These are phyloP conservation scores for Jaenimonas drosophilae DNA, from an alignment of 208 protist genomes.

Conservation along the genomic window DNA sequence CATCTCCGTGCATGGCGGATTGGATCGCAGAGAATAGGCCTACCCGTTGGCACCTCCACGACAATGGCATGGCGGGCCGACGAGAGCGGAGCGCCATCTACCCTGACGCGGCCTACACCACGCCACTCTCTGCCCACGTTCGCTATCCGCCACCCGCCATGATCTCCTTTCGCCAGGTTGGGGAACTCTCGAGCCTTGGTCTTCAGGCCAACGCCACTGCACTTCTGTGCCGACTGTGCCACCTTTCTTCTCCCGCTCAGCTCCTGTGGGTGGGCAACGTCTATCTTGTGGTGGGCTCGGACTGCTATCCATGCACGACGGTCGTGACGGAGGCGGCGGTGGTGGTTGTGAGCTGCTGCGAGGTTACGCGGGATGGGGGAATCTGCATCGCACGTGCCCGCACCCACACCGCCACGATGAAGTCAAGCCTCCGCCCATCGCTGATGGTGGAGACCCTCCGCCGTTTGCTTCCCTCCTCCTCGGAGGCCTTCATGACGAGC, in stretches of 20 bases:
- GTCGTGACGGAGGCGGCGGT: conserved; percentile 39
- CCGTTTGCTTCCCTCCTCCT: conserved; percentile 13
- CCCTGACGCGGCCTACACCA: too few relatives aligned
- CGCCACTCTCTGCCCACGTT: too few relatives aligned
- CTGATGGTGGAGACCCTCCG: conserved; percentile 33
- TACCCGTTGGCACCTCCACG: too few relatives aligned
- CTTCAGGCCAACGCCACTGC: conserved; percentile 20
- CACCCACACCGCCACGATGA: conserved; percentile 28
- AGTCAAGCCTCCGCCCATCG: conserved; percentile 19
- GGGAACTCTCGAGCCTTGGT: too few relatives aligned
- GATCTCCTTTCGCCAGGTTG: too few relatives aligned
- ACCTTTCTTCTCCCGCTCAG: conserved; percentile 3
- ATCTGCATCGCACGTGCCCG: conserved; percentile 41
- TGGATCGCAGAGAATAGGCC: too few relatives aligned
- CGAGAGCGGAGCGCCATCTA: too few relatives aligned
- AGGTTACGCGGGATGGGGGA: conserved; percentile 39
- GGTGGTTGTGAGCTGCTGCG: conserved; percentile 53
- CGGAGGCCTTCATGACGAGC: conserved; percentile 12
- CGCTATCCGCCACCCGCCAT: too few relatives aligned
- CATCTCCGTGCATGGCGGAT: too few relatives aligned
- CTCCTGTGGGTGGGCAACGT: conserved; percentile 47
- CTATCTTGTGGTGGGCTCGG: conserved; percentile 42
- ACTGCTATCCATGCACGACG: conserved; percentile 45
- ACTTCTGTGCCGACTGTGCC: conserved; percentile 33
- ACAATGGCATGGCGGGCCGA: too few relatives aligned